phyloP scores from a whole-genome alignment of 164 flowering plant genomes.

The Protea cynaroides region DNA sequence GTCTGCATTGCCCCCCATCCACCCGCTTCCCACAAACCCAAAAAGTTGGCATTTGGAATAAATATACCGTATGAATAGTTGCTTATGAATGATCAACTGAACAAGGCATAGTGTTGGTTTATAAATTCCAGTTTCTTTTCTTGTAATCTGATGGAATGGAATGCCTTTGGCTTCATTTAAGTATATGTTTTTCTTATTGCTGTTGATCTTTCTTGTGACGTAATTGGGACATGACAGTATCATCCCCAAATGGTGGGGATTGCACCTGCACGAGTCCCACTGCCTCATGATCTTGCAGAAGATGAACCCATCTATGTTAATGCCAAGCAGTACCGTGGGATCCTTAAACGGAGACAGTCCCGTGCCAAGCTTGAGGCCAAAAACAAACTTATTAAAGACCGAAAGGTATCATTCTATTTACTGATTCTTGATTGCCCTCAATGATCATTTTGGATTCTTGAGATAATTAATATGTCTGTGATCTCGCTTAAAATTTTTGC shows the following conservation, averaged over 20 bases:
- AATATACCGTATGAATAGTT: neutral
- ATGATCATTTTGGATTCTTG: neutral
- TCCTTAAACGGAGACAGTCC: slow-evolving; percentile 66
- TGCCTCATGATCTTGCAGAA: slow-evolving; percentile 59
- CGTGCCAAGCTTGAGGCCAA: slow-evolving; percentile 87
- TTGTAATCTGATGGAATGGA: neutral
- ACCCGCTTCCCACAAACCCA: too few species aligned
- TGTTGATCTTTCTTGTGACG: neutral
- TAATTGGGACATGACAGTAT: slow-evolving; percentile 22
- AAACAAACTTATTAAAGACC: slow-evolving; percentile 56
- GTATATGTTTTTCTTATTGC: too few species aligned
- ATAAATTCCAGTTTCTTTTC: too few species aligned
- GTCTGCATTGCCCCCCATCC: too few species aligned
- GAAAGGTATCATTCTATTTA: slow-evolving; percentile 46
- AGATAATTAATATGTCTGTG: too few species aligned
- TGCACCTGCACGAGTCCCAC: slow-evolving; percentile 49
- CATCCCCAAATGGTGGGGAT: slow-evolving; percentile 57
- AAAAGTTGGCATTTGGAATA: too few species aligned
- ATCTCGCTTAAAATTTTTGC: slow-evolving; percentile 7
- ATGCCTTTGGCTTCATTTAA: neutral
- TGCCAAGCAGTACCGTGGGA: slow-evolving; percentile 77
- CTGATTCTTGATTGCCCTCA: neutral
- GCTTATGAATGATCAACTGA: neutral
- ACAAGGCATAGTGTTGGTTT: neutral
- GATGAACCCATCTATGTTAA: slow-evolving; percentile 83